Conservation (phyloP, 2,329 filamentous ascomycete species). For the Colletotrichum sidae region DNA sequence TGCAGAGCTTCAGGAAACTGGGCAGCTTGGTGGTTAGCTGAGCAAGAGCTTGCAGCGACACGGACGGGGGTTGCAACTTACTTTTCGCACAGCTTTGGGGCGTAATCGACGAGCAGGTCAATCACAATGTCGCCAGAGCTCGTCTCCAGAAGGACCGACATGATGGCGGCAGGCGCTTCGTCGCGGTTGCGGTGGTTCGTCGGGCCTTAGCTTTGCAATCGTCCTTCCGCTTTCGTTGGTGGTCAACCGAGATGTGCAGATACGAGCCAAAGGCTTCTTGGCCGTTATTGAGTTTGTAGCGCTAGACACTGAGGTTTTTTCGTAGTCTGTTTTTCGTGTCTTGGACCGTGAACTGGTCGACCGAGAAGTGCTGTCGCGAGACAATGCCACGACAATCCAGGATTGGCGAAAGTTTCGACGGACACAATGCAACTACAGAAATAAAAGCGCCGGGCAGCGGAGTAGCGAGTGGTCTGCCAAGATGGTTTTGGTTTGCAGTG, state of each 20-base stretch:
- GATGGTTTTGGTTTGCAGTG: slow-evolving; percentile 1
- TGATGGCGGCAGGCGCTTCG: slow-evolving; percentile 50
- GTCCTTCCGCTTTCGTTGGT: neutral
- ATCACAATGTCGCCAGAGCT: slow-evolving; percentile 94
- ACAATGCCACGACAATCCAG: slow-evolving; percentile 2
- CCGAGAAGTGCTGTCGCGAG: slow-evolving; percentile 2
- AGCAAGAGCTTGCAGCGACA: slow-evolving; percentile 35
- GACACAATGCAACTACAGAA: neutral
- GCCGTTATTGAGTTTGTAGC: neutral
- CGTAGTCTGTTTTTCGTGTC: neutral
- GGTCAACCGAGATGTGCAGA: no score
- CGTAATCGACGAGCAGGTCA: slow-evolving; percentile 88
- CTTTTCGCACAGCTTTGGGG: slow-evolving; percentile 95
- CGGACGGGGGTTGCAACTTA: slow-evolving; percentile 60
- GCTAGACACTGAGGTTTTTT: neutral
- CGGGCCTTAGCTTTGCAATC: neutral
- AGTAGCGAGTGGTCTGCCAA: slow-evolving; percentile 5
- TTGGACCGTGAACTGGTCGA: slow-evolving; percentile 10
- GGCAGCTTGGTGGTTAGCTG: slow-evolving; percentile 65
- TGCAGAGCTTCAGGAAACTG: slow-evolving; percentile 98
- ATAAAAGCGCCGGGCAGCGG: neutral
- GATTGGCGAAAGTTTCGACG: slow-evolving; percentile 4
- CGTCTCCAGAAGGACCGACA: slow-evolving; percentile 96
- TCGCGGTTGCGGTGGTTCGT: neutral
- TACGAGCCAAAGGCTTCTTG: no score